Evolutionary conservation across 176 grass and related monocot species (phyloP), one percentile per base, ranked within the genome.

Genomic region (Lolium perenne): DNA sequence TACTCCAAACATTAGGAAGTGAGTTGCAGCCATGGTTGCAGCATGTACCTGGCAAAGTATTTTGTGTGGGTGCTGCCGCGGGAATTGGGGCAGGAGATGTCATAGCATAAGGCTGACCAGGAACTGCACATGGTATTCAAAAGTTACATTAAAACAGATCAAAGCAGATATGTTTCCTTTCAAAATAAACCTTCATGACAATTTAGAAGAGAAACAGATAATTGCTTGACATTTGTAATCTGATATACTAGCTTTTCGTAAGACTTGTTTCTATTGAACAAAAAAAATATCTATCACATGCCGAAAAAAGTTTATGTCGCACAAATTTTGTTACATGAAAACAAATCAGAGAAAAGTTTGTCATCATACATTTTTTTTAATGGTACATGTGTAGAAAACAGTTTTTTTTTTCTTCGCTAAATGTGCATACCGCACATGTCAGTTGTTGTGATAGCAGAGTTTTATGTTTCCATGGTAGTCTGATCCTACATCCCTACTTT

Each of bases 11-110:
- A 61, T 70, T 60, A 78, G 8, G 18, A 20, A 88, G 77, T 38
- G 38, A 51, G 11, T 73, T 85, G 32, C 29, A 29, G 29, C 29
- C 29, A 29, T 29, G 29, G 29, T 29, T 29, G 29, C 5, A 78
- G 61, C n/a, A 71, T 45, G 35, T 90, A 99, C 97, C 94, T 87
- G 89, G 64, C 45, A 89, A 84, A 83, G 84, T 82, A 78, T 83
- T 81, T 55, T 77, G 70, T 55, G 75, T 88, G 55, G 92, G 92
- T 20, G 80, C 81, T 78, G 97, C 92, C 15, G 92, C 86, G 79
- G 90, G 76, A 77, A 83, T 47, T 8, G 85, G 87, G 57, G 23
- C 17, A 5, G 88, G 82, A 78, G 90, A 83, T 5, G 82, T 74
- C 12, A 65, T 51, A 77, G 51, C 54, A 92, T 91, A 98, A 12